Conservation (phyloP, 352 stramenopile species). For the Phytophthora litchii region DNA sequence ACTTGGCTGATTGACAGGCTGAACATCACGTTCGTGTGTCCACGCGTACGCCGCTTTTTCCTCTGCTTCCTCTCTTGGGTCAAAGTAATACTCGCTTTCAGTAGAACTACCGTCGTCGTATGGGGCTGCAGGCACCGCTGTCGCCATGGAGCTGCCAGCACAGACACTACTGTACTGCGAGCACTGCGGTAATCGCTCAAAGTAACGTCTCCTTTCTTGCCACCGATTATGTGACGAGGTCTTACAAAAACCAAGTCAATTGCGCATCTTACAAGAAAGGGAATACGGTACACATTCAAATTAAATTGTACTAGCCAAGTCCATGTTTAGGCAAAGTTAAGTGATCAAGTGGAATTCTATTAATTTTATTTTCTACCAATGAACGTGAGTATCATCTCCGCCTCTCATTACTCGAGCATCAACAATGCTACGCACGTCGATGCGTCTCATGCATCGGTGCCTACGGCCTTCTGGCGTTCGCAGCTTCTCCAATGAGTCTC, state of each 20-base stretch:
- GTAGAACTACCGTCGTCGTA: constrained; percentile 42
- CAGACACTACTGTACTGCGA: no score
- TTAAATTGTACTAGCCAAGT: background rate
- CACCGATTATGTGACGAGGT: no score
- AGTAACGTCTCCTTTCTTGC: no score
- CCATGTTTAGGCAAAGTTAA: no score
- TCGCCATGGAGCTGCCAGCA: background rate
- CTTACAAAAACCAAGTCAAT: constrained; percentile 5
- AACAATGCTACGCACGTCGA: constrained; percentile 12
- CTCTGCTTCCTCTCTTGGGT: constrained; percentile 10
- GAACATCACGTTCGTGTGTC: background rate
- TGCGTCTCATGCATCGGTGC: constrained; percentile 5
- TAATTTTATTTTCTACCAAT: no score
- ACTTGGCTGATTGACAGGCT: background rate
- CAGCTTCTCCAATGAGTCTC: constrained; percentile 15
- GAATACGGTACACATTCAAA: background rate
- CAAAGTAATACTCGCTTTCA: constrained; percentile 39
- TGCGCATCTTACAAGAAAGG: background rate
- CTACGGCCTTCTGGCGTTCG: background rate
- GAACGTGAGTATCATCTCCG: no score
- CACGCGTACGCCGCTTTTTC: background rate
- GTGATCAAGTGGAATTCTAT: no score
- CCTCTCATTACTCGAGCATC: constrained; percentile 7
- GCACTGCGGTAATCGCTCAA: no score
- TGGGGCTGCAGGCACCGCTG: background rate